Evolutionary conservation across 768 basidiomycete species (phyloP).

Genomic region (Lactarius psammicola): DNA sequence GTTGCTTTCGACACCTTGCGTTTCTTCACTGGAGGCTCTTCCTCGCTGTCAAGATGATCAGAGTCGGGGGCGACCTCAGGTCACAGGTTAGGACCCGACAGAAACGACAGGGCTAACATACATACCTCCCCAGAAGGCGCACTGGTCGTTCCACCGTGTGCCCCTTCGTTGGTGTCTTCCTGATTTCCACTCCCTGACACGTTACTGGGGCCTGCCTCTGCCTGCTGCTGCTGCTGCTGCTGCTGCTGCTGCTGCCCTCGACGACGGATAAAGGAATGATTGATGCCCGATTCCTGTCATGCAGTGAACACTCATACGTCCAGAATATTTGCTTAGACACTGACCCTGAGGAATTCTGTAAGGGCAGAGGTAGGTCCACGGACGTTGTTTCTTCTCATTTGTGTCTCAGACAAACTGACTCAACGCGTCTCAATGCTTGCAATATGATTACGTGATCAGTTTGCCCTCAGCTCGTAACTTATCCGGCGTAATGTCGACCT

Average conservation of each 20-base stretch:
- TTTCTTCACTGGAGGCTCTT: conserved; percentile 18
- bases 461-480: background rate
- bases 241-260: conserved; percentile 37
- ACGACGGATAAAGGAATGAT: conserved; percentile 42
- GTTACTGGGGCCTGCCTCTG: conserved; percentile 49
- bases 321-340: conserved; percentile 19
- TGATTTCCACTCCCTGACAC: conserved; percentile 21
- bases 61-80: conserved; percentile 24
- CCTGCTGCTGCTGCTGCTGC: conserved; percentile 37
- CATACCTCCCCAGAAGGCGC: conserved; percentile 13
- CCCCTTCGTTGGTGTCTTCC: conserved; percentile 27
- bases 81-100: background rate
- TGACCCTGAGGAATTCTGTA: conserved; percentile 74
- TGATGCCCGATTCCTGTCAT: conserved; percentile 53
- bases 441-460: no score
- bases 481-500: background rate
- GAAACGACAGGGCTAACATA: background rate
- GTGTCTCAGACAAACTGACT: background rate
- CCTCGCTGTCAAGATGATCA: conserved; percentile 25
- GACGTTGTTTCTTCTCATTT: conserved; percentile 50
- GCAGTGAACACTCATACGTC: background rate
- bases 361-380: conserved; percentile 81
- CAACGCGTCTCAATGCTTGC: background rate
- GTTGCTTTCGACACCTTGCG: conserved; percentile 28
- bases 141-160: conserved; percentile 28